Evolutionary conservation across 441 rosid genomes (phyloP).

Genomic region (Gossypium lobatum): DNA sequence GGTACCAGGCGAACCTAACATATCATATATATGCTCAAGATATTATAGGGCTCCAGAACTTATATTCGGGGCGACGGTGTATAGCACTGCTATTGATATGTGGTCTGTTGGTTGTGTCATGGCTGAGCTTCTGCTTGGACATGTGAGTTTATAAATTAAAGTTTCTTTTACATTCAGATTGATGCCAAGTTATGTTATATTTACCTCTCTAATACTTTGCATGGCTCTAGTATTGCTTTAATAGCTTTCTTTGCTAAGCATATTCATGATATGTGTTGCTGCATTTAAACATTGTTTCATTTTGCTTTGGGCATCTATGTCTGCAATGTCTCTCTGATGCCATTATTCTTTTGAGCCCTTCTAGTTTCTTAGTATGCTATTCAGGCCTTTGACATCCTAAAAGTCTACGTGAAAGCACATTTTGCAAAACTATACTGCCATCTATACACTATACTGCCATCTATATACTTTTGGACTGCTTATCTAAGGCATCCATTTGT

Average conservation of each 20-base stretch:
- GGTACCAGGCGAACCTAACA: constrained; percentile 87
- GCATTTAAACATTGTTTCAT: background rate
- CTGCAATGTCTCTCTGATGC: background rate
- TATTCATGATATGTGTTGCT: background rate
- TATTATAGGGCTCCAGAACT: constrained; percentile 90
- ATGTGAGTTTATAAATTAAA: constrained; percentile 26
- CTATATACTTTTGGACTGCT: background rate
- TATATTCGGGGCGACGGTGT: constrained; percentile 85
- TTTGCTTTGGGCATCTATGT: background rate
- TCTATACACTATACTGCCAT: background rate
- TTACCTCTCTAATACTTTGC: constrained; percentile 9
- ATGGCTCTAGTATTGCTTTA: background rate
- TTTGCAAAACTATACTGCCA: background rate
- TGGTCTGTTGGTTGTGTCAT: constrained; percentile 85
- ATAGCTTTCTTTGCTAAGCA: background rate
- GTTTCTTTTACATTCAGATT: background rate
- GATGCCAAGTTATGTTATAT: background rate
- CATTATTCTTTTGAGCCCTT: background rate
- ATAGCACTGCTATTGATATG: constrained; percentile 76
- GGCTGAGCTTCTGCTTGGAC: constrained; percentile 87
- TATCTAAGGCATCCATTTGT: background rate
- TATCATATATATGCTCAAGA: constrained; percentile 81
- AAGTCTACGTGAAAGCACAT: background rate
- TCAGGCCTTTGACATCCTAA: background rate
- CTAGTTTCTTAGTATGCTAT: background rate